These are phyloP conservation scores for Canariomyces notabilis DNA, from an alignment of 2,329 filamentous ascomycete genomes.

Conservation along the genomic window DNA sequence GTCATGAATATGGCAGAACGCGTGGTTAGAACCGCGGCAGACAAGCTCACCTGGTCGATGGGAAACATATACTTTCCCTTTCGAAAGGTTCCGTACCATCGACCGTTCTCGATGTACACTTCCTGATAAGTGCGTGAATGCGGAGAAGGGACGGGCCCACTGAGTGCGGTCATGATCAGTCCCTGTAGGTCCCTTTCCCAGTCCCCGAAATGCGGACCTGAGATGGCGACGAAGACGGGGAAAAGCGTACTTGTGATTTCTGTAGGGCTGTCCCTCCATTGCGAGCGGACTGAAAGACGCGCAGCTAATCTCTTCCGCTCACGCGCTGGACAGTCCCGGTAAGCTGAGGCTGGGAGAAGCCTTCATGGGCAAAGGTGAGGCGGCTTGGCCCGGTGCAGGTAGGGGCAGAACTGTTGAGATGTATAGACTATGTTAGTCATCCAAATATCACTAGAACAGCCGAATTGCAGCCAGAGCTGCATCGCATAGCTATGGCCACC, in stretches of 20 bases:
- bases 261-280: slow-evolving; percentile 13
- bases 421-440: not conserved
- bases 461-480: not conserved
- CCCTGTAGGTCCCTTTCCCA: not conserved
- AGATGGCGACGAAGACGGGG: too few relatives aligned
- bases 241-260: slow-evolving; percentile 12
- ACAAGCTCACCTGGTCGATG: slow-evolving; percentile 61
- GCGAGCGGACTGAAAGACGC: slow-evolving; percentile 1
- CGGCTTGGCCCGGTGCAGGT: not conserved
- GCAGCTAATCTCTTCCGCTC: not conserved
- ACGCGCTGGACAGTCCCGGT: not conserved
- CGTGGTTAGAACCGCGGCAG: not conserved
- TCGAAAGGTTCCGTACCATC: slow-evolving; percentile 63
- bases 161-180: slow-evolving; percentile 6
- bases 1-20: not conserved
- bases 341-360: not conserved
- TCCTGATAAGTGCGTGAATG: slow-evolving; percentile 4
- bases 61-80: slow-evolving; percentile 70
- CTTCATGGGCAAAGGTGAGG: slow-evolving; percentile 1
- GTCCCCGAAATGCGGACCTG: not conserved
- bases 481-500: too few relatives aligned
- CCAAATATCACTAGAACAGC: too few relatives aligned
- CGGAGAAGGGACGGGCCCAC: not conserved
- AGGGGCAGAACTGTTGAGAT: not conserved
- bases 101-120: slow-evolving; percentile 58